These are phyloP conservation scores for Solanum habrochaites DNA, from an alignment of 257 asterid species.

Conservation along the genomic window DNA sequence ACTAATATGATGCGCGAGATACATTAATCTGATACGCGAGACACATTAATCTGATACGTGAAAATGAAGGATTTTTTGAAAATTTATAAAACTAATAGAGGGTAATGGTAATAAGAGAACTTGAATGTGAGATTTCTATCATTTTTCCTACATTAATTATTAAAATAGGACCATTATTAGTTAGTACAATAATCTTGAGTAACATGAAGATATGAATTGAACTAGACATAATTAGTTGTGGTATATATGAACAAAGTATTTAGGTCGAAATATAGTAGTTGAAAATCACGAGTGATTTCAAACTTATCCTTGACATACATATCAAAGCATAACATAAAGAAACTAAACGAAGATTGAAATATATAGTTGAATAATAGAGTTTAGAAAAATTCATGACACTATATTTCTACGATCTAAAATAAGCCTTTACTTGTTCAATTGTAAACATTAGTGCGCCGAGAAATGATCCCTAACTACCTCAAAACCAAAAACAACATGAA, in stretches of 20 bases:
- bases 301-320: neutral
- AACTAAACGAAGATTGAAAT: too few relatives aligned
- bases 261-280: neutral
- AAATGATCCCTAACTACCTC: neutral
- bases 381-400: neutral
- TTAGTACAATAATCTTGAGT: too few relatives aligned
- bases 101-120: too few relatives aligned
- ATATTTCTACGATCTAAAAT: too few relatives aligned
- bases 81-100: too few relatives aligned
- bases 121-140: too few relatives aligned
- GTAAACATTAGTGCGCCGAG: neutral
- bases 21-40: too few relatives aligned
- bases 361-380: neutral
- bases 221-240: neutral
- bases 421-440: neutral
- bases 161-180: neutral
- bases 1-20: too few relatives aligned
- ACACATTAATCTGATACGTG: too few relatives aligned
- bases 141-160: too few relatives aligned
- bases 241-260: neutral
- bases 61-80: accelerated
- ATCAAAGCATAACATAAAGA: neutral
- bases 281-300: too few relatives aligned
- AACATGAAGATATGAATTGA: neutral
- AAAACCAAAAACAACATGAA: neutral